Base-by-base conservation (phyloP, 768 basidiomycete genomes). In the Boletus rubescentipes region DNA sequence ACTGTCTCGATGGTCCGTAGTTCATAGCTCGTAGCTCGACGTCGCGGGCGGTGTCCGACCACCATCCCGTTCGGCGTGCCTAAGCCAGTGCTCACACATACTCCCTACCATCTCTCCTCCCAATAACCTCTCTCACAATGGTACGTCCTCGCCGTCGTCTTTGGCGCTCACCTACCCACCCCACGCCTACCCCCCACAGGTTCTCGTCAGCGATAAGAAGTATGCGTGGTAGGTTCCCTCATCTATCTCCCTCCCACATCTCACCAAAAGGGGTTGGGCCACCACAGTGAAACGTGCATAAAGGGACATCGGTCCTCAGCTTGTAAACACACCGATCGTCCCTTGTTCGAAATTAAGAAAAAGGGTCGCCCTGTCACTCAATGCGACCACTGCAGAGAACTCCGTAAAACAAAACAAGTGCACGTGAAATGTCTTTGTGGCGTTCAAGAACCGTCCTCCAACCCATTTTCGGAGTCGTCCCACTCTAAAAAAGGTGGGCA, bases 241-340 rank as follows among this genome's bases (percentile, higher is more conserved):
- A n/a, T 16, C 29, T 34, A 30, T 46, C 15, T 44, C n/a, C 15
- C 14, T 38, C 40, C 44, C 51, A n/a, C 51, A 50, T 52, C 51
- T 37, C 52, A 51, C 51, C 38, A 38, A 46, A 49, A 29, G n/a
- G 35, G 20, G n/a, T 15, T 10, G 18, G 14, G 1, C 45, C 49
- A 2, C 46, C 54, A 21, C 62, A 93, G 92, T 71, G 90, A 90
- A 76, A 89, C 91, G 61, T 96, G 93, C 75, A 94, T 94, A 72
- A 93, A 93, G 74, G 93, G 93, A 16, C 93, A 96, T 73, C 84
- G 93, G 45, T 94, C 93, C 15, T 91, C 91, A 15, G 81, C 85
- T 30, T 96, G 93, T 74, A 86, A 84, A 66, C 93, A 96, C 68
- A 87, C 84, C 49, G 91, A 93, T 69, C 82, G 93, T 38, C 87